Evolutionary conservation across 495 filamentous ascomycete species (phyloP).

Genomic region (Hyaloscypha hepaticicola): DNA sequence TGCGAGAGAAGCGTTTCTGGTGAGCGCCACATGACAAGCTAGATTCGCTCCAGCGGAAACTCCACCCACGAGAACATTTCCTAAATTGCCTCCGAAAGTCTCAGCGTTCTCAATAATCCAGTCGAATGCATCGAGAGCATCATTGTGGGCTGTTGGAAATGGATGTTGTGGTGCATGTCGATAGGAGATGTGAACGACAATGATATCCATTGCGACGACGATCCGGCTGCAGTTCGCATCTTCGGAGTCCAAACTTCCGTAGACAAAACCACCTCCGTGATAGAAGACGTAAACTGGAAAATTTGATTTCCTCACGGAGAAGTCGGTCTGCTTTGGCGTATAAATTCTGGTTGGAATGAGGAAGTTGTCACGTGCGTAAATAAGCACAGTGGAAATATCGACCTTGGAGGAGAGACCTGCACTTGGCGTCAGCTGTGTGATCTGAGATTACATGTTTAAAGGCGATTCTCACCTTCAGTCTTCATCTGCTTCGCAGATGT

Average conservation of each 20-base stretch:
- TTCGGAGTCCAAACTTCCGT: not conserved
- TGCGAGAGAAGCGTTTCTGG: not conserved
- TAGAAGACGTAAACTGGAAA: not conserved
- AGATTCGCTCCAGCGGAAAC: slow-evolving; percentile 1
- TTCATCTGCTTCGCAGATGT: not conserved
- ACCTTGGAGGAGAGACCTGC: not conserved
- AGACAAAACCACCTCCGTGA: slow-evolving; percentile 1
- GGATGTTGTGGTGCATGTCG: not conserved
- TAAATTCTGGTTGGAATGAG: not conserved
- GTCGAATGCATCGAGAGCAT: slow-evolving; percentile 1
- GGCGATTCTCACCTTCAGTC: not conserved
- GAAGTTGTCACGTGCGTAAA: not conserved
- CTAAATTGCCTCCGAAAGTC: not conserved
- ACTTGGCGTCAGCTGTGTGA: not conserved
- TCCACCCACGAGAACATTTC: not conserved
- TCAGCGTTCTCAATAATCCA: not conserved
- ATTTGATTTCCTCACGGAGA: not conserved
- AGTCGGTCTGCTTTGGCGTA: not conserved
- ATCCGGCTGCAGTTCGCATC: not conserved
- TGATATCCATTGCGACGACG: not conserved
- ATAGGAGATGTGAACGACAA: not conserved
- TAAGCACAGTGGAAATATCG: not conserved
- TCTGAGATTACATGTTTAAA: not conserved
- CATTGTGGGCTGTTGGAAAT: not conserved
- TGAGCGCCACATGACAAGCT: not conserved